Percentiles rank a stretch among this genome's conserved stretches.
These are phyloP conservation scores for Thermothielavioides terrestris DNA, from an alignment of 495 filamentous ascomycete genomes.

Conservation along the genomic window DNA sequence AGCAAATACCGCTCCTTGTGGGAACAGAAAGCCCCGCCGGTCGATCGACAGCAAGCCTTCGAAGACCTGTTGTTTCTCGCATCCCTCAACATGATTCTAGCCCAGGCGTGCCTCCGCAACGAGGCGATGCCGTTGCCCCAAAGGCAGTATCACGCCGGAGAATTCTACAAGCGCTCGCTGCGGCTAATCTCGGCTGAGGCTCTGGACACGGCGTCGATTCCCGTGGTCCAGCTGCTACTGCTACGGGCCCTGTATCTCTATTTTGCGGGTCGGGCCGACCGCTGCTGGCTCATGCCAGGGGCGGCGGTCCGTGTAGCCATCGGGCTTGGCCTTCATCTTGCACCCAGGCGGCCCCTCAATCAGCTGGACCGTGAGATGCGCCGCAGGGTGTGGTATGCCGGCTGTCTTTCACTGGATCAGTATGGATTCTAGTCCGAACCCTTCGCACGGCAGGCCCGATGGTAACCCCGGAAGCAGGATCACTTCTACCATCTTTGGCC, in stretches of 20 bases:
- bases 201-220: constrained; percentile 23
- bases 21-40: not conserved
- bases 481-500: constrained; percentile 29
- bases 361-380: constrained; percentile 30
- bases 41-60: not conserved
- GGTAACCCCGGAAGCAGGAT: constrained; percentile 15
- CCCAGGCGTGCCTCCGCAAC: constrained; percentile 31
- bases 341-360: constrained; percentile 5
- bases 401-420: constrained; percentile 35
- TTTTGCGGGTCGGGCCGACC: constrained; percentile 26
- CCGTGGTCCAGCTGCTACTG: constrained; percentile 32
- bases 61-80: constrained; percentile 27
- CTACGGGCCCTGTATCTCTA: constrained; percentile 34
- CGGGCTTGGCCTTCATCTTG: constrained; percentile 29
- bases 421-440: not conserved
- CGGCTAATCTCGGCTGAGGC: constrained; percentile 27
- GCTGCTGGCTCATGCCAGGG: constrained; percentile 37
- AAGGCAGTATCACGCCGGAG: constrained; percentile 18
- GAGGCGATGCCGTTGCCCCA: constrained; percentile 13
- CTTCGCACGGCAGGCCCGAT: not conserved
- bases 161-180: constrained; percentile 30
- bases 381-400: constrained; percentile 31
- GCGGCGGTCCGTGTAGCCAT: constrained; percentile 32
- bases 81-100: constrained; percentile 32
- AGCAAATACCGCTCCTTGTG: constrained; percentile 23